Evolutionary conservation across 2,329 filamentous ascomycete genomes (phyloP), one percentile per base, ranked within the genome.

Genomic region (Pseudogymnoascus verrucosus): DNA sequence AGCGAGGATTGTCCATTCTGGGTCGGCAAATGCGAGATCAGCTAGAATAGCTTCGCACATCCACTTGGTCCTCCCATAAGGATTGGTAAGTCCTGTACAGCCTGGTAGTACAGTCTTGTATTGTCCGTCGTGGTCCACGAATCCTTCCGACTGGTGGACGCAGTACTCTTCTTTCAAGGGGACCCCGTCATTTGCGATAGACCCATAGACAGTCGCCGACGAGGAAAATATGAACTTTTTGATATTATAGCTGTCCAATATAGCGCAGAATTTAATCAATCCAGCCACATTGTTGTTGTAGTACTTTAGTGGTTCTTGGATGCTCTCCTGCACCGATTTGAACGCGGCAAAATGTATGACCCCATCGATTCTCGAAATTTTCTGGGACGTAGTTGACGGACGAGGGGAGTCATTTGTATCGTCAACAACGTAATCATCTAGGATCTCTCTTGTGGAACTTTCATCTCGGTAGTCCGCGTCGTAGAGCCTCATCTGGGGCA

Each of bases 291-390:
- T 89, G 76, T 89, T 89, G 65, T 80, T 79, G 73, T 89, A 89
- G 74, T 89, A 89, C 64, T 81, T 81, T 63, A 89, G 73, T 0
- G 86, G 86, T 64, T 78, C 76, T 26, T 75, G 73, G 65, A 88
- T 87, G 47, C 84, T 87, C 68, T 89, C 85, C 26, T 81, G 80
- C 0, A 88, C 85, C 1, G 85, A 84, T 71, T 89, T 89, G 77
- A 84, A 83, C 1, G 86, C 86, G 12, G 86, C 86, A 67, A 89
- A 89, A 70, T 89, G 86, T 64, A 89, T 87, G n/a, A 89, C 84
- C 0, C 84, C 85, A 0, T 77, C 76, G 65, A 88, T 86, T 31
- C 76, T 78, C 2, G 83, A 85, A 62, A 11, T 61, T 26, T 7
- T 39, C 36, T 7, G 36, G 5, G 4, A n/a, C 36, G 14, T n/a